phyloP scores from a whole-genome alignment of 2,329 filamentous ascomycete genomes.

The Fusarium hainanense region DNA sequence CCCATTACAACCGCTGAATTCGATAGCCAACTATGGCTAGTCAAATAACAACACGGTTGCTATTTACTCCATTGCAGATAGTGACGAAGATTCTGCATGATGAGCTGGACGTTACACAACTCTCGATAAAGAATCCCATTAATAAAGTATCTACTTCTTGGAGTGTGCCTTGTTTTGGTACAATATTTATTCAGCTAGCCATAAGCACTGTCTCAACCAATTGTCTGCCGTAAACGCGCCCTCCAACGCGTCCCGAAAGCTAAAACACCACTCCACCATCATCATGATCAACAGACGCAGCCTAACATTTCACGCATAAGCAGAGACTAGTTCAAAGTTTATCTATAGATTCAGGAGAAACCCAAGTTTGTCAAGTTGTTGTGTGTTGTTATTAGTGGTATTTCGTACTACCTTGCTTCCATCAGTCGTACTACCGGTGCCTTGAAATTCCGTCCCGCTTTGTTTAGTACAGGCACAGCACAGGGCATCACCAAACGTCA shows the following conservation, averaged over 20 bases:
- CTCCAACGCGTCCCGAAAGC: constrained; percentile 26
- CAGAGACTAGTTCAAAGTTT: constrained; percentile 20
- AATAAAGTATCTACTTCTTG: not conserved
- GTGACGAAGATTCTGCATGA: constrained; percentile 25
- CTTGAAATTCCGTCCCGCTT: constrained; percentile 49
- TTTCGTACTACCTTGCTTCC: not conserved
- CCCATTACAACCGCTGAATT: too few species aligned
- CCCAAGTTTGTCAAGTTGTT: constrained; percentile 8
- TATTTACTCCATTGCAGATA: constrained; percentile 34
- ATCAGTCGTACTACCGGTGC: constrained; percentile 33
- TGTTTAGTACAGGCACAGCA: constrained; percentile 5
- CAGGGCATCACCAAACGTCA: constrained; percentile 37
- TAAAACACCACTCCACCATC: constrained; percentile 32
- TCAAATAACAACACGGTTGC: constrained; percentile 34
- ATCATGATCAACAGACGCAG: constrained; percentile 28
- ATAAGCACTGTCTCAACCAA: constrained; percentile 21
- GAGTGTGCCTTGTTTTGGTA: not conserved
- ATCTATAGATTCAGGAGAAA: constrained; percentile 5
- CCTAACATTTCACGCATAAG: constrained; percentile 33
- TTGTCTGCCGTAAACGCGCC: constrained; percentile 23
- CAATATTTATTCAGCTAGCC: constrained; percentile 26
- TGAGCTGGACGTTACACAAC: constrained; percentile 24
- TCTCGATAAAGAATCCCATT: not conserved
- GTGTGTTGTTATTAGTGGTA: constrained; percentile 2
- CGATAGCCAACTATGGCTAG: not conserved